Base-by-base conservation (phyloP, 176 grass and related monocot species). In the Chloris gayana region DNA sequence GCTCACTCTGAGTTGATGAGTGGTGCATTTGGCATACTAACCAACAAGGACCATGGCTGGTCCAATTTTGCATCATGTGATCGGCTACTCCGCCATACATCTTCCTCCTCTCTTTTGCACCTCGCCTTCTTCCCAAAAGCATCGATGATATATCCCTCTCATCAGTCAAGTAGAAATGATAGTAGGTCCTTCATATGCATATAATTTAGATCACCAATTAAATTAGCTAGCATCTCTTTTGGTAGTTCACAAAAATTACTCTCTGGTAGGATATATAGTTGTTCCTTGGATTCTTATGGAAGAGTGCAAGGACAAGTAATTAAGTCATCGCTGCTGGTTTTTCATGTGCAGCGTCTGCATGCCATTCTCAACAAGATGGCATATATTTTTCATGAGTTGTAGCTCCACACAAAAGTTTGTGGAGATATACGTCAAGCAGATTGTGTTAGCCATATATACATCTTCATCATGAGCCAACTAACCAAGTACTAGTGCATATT, bases 311-410 rank as follows among this genome's bases (percentile, higher is more conserved):
- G 66, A 19, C 50, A 38, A 24, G 1, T 54, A 70, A 46, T 47
- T 22, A 66, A 71, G 83, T 77, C n/a, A n/a, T n/a, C 54, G 8
- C 83, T 85, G 87, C 83, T 73, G 71, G 19, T 72, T 89, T 89
- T 89, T 85, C 78, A 77, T 61, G 75, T 12, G 87, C 87, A 73
- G 87, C 38, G 29, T 81, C n/a, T 49, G 42, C 39, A 0, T 68
- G 71, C 8, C 34, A 2, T 34, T 77, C 42, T n/a, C 25, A 38
- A 8, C 44, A 64, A 45, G 54, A 56, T 46, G 67, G 2, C 24
- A 49, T 78, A 66, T 78, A 1, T 82, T 11, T 56, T 25, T 67
- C 68, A 59, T 65, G 27, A 32, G 58, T 67, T 50, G 29, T 60
- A 35, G 38, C 64, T 85, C 82, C 65, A 70, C 11, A 70, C 11